phyloP scores from a whole-genome alignment of 495 filamentous ascomycete species.

The Baudoinia panamericana region DNA sequence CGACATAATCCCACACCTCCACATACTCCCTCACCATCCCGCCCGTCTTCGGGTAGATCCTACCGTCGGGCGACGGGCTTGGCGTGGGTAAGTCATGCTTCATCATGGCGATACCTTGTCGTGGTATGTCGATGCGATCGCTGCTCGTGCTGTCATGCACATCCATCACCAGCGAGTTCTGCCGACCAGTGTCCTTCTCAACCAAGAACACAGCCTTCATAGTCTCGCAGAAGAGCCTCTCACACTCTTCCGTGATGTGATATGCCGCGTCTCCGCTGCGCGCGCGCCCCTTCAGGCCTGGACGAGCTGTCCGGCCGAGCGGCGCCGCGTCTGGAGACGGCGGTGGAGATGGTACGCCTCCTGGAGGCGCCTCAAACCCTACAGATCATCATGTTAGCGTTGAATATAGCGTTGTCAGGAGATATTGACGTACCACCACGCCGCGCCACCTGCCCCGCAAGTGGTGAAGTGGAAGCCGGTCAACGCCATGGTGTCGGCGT shows the following conservation, averaged over 20 bases:
- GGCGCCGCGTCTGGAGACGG: conserved; percentile 36
- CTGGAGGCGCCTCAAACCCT: conserved; percentile 61
- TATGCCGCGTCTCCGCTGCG: conserved; percentile 74
- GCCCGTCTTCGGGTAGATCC: conserved; percentile 20
- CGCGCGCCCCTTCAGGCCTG: conserved; percentile 33
- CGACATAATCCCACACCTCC: conserved; percentile 81
- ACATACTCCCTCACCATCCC: conserved; percentile 42
- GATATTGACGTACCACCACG: conserved; percentile 55
- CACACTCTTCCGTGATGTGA: conserved; percentile 97
- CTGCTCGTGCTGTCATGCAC: conserved; percentile 18
- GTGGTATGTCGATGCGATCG: conserved; percentile 1
- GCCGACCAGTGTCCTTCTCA: conserved; percentile 61
- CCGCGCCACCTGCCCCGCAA: conserved; percentile 53
- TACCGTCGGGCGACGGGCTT: conserved; percentile 20
- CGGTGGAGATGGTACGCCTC: conserved; percentile 53
- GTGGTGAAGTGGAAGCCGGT: conserved; percentile 89
- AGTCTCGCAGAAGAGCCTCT: conserved; percentile 97
- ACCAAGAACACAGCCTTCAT: conserved; percentile 85
- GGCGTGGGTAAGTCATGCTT: conserved; percentile 15
- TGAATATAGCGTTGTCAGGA: conserved; percentile 72
- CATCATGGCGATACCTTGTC: neutral
- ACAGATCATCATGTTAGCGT: conserved; percentile 3
- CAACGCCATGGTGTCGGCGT: conserved; percentile 41
- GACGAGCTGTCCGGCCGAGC: conserved; percentile 30
- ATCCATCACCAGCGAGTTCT: conserved; percentile 65